phyloP scores from a whole-genome alignment of 2,329 filamentous ascomycete genomes.

The Periconia sp. region DNA sequence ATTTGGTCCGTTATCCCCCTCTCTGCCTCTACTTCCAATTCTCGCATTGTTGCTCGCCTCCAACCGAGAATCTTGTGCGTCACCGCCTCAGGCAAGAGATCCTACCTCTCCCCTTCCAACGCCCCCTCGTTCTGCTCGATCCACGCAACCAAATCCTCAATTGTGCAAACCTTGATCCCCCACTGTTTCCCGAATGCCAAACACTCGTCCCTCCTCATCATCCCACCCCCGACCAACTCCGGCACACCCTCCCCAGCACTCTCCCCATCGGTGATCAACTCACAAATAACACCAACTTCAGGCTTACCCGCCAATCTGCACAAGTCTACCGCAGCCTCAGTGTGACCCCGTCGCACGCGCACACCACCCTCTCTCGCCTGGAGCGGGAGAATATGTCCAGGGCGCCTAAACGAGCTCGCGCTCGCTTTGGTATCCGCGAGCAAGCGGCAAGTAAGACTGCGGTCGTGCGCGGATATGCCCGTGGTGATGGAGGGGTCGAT shows the following conservation, averaged over 20 bases:
- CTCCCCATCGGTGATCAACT: constrained; percentile 85
- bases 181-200: constrained; percentile 84
- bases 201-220: constrained; percentile 90
- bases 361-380: constrained; percentile 79
- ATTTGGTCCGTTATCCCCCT: no score
- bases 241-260: constrained; percentile 66
- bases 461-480: constrained; percentile 87
- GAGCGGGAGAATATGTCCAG: constrained; percentile 89
- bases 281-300: constrained; percentile 80
- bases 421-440: constrained; percentile 66
- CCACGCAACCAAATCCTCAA: constrained; percentile 82
- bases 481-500: constrained; percentile 68
- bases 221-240: constrained; percentile 69
- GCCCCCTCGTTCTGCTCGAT: constrained; percentile 73
- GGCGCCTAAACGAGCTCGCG: constrained; percentile 69
- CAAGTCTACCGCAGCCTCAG: constrained; percentile 90
- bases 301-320: constrained; percentile 76
- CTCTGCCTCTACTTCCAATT: no score
- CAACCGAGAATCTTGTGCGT: no score
- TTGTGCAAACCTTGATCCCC: constrained; percentile 92
- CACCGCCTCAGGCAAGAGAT: no score
- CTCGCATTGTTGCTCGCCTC: no score
- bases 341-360: constrained; percentile 78
- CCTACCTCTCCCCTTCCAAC: constrained; percentile 17
- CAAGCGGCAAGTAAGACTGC: constrained; percentile 75